Evolutionary conservation across 2,329 filamentous ascomycete genomes (phyloP), one percentile per base, ranked within the genome.

Genomic region (Lachnum nothofagi): DNA sequence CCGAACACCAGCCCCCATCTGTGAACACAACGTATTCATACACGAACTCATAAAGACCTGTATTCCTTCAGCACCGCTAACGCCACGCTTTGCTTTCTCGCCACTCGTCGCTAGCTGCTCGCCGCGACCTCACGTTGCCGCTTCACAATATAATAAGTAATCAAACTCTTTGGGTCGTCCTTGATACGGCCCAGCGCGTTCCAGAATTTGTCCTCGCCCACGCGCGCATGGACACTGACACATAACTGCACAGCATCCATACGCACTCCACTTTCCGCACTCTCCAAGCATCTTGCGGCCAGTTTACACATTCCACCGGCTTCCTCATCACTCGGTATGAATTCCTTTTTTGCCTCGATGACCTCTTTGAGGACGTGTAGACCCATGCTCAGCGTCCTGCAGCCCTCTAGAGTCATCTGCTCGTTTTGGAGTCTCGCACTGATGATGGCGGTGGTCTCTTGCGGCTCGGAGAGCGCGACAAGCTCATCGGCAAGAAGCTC

Each of bases 221-320:
- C 73, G 9, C 77, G 68, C 40, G 75, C 72, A 63, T 90, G 85
- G 52, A 90, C 68, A 50, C 83, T 80, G 22, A 89, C 82, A 59
- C 86, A 89, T n/a, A 90, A 74, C 63, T 88, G 82, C 39, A 90
- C 83, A n/a, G 86, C 84, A 52, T 87, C 86, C 75, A 88, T 86
- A 34, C 81, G 73, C 6, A 85, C 81, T 5, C 77, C 79, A 41
- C 78, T 82, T 60, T 83, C 80, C 22, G 69, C 63, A 54, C 78
- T 82, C 54, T 80, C 79, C 16, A 85, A 71, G 55, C 80, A 83
- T 38, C 74, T 70, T n/a, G 69, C 69, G 3, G 79, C 72, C 19
- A 84, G 68, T 8, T 57, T 66, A 2, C 76, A 70, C 29, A 84
- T 70, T 44, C 70, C 71, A 0, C 62, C 62, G n/a, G 83, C 68